Percentiles rank a stretch among this genome's conserved stretches.
phyloP scores from a whole-genome alignment of 768 basidiomycete species.

The Saitozyma sp. region DNA sequence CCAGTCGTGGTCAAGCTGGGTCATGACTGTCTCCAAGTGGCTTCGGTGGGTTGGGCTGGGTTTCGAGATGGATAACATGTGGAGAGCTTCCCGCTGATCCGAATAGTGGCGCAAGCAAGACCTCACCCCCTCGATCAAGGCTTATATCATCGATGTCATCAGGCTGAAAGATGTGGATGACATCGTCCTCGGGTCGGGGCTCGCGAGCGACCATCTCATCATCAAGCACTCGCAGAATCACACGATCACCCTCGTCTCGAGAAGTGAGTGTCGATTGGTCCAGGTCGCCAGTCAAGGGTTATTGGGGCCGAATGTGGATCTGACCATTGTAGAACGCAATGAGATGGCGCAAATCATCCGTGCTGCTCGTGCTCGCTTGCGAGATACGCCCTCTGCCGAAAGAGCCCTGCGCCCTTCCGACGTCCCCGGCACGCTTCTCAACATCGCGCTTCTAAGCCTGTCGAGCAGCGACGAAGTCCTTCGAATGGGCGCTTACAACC shows the following conservation, averaged over 20 bases:
- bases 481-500: constrained; percentile 74
- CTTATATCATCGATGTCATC: constrained; percentile 80
- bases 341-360: constrained; percentile 44
- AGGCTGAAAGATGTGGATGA: constrained; percentile 79
- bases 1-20: constrained; percentile 65
- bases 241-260: constrained; percentile 33
- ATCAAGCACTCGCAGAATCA: constrained; percentile 36
- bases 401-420: constrained; percentile 77
- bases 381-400: constrained; percentile 52
- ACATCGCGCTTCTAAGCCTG: constrained; percentile 77
- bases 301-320: constrained; percentile 2
- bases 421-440: constrained; percentile 77
- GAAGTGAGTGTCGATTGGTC: constrained; percentile 21
- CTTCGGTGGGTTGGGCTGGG: constrained; percentile 31
- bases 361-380: constrained; percentile 26
- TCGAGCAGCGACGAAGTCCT: constrained; percentile 72
- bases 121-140: constrained; percentile 67
- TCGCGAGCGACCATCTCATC: constrained; percentile 28
- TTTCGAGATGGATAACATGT: background rate
- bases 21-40: constrained; percentile 41
- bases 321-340: constrained; percentile 60
- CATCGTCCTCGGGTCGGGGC: constrained; percentile 73
- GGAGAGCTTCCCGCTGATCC: constrained; percentile 1
- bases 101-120: constrained; percentile 63
- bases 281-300: too few relatives aligned